phyloP scores from a whole-genome alignment of 306 rosid genomes.

The Parietaria judaica region DNA sequence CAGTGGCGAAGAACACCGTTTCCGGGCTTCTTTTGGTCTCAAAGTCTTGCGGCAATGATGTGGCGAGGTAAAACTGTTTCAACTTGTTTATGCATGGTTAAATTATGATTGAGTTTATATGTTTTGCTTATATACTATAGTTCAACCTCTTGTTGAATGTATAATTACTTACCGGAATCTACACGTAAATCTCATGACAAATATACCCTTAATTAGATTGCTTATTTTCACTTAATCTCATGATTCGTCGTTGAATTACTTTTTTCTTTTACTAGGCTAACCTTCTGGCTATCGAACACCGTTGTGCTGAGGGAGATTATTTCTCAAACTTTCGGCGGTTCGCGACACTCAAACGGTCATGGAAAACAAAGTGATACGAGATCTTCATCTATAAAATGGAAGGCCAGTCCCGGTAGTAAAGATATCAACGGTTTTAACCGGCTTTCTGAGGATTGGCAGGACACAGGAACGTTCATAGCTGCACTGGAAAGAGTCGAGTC shows the following conservation, averaged over 20 bases:
- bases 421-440: conserved; percentile 41
- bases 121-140: too few relatives aligned
- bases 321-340: conserved; percentile 65
- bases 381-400: conserved; percentile 42
- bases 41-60: conserved; percentile 92
- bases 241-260: not conserved
- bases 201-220: too few relatives aligned
- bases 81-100: too few relatives aligned
- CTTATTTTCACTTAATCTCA: too few relatives aligned
- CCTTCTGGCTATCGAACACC: conserved; percentile 88
- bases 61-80: conserved; percentile 52
- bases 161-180: too few relatives aligned
- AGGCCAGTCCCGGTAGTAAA: conserved; percentile 38
- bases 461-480: conserved; percentile 69
- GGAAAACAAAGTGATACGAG: conserved; percentile 42
- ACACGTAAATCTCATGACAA: too few relatives aligned
- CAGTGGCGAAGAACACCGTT: conserved; percentile 63
- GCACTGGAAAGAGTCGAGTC: conserved; percentile 83
- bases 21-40: conserved; percentile 89
- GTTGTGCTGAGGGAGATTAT: conserved; percentile 73
- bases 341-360: conserved; percentile 46
- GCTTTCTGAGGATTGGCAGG: conserved; percentile 75
- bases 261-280: conserved; percentile 44
- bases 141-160: too few relatives aligned
- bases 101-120: too few relatives aligned